Base-by-base conservation (phyloP, 495 filamentous ascomycete genomes). In the Trichoderma parareesei region DNA sequence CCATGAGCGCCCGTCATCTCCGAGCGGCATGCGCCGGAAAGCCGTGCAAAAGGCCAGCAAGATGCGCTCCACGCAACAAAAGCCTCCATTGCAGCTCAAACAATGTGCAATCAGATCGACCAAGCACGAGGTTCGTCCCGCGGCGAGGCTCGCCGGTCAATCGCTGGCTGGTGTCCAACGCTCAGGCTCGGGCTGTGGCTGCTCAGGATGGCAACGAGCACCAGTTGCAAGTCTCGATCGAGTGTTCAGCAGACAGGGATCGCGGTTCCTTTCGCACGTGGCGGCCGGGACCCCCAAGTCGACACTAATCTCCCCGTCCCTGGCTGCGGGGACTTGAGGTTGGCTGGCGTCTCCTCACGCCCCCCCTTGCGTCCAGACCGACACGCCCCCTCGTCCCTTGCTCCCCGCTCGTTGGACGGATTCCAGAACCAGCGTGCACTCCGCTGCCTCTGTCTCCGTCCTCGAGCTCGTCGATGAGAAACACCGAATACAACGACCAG, bases 231-330 rank as follows among this genome's bases (percentile, higher is more conserved):
- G 53, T 57, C 53, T 57, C 53, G 53, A 57, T 57, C 53, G 53
- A 57, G 53, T 10, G 10, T 27, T 57, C 3, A 33, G 8, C 9
- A n/a, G 53, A 35, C 53, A 57, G 53, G 53, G 53, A 38, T 57
- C 37, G 53, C 53, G 53, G 42, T 59, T 64, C 66, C 14, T 18
- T 27, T 59, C 64, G 73, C 77, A 79, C 76, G 77, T 79, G 77
- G 77, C 75, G 70, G 74, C 72, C 69, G 66, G 75, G 75, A 65
- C 73, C 72, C 6, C 73, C 70, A 70, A 72, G 70, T 71, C 70
- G 68, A 69, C 68, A 69, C 65, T 68, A 76, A 78, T 77, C 71
- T 74, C 76, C 74, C 65, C 66, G 64, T 65, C 67, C 67, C 68
- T 67, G 67, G 42, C 37, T 18, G 53, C 33, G 53, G 53, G 53